Evolutionary conservation across 805 yeast species (phyloP), one percentile per base, ranked within the genome.

Genomic region (Ogataea allantospora): DNA sequence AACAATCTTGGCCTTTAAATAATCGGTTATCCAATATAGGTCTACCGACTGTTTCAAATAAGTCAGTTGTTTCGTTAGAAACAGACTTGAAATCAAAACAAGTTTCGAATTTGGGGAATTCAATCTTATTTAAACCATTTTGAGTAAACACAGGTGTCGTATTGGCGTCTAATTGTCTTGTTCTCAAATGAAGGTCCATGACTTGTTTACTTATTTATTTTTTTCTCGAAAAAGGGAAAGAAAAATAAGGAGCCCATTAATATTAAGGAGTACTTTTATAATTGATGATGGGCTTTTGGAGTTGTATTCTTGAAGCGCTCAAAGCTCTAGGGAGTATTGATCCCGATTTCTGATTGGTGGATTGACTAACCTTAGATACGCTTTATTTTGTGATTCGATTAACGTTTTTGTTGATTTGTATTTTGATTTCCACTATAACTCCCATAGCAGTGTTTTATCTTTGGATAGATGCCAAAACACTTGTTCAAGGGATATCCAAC

Each of bases 1-100:
- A 55, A 14, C 69, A 63, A 46, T 75, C 78, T 13, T 60, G 57
- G 7, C 49, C 49, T 18, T 62, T 64, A 3, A 59, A 38, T 4
- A 58, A 39, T 10, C 51, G 38, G 2, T 51, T 42, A 22, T 62
- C 58, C 17, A 70, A 59, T 31, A 66, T 49, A 4, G 66, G 64
- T 21, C 45, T 40, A 7, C 66, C 61, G 9, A 62, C 57, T 2
- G 45, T 44, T 8, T 58, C 54, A 54, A 66, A 73, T 3, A 71
- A 48, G 11, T 67, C 63, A 16, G 48, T 38, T 5, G 44, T 26
- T 30, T 70, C 73, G 5, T 66, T 47, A 17, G 54, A 45, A 4
- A 55, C 40, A 2, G 52, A 37, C 29, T 51, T 47, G 33, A 57
- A 57, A 32, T 48, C 57, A 42, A 57, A 57, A 13, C 47, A 33